Base-by-base conservation (phyloP, 1,139 yeast genomes). In the Hyphopichia khmerensis region DNA sequence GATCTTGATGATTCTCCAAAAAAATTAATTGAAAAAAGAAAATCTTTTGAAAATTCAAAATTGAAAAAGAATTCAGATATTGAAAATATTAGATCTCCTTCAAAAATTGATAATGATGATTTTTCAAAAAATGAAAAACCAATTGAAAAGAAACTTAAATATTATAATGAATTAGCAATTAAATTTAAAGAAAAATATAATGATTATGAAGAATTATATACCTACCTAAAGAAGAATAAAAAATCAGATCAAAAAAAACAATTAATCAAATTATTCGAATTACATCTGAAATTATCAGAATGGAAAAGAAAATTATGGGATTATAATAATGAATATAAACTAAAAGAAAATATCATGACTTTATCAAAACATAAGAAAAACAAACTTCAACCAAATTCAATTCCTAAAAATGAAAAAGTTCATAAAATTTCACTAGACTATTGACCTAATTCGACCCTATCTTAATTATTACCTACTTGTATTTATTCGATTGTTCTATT, bases 301-400 rank as follows among this genome's bases (percentile, higher is more conserved):
- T 64, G 72, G 71, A 69, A 69, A 49, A 56, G 54, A 38, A 57
- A 64, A 49, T 50, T 69, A 18, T 60, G 69, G 67, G 67, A 64
- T 40, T 67, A 59, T 50, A 69, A 70, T 45, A 59, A 59, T 39
- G 71, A 67, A 40, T 51, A 55, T 39, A 67, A 60, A 48, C 54
- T 57, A 47, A 67, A 67, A 42, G 52, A 58, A 35, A 55, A 60
- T 23, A 65, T 69, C 41, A 67, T 65, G 72, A 59, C 58, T 35
- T 55, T 68, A 39, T 56, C 67, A 16, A 66, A 66, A 50, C 72
- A 68, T 49, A 68, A 67, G 42, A 21, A 67, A 64, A 47, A 13
- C 33, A 9, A 29, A 29, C 4, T 4, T 14, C 8, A 29, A 29
- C 3, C 16, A 29, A 29, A n/a, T n/a, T 14, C 32, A 29, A 26